phyloP scores from a whole-genome alignment of 352 stramenopile species.

The Phytophthora pini region DNA sequence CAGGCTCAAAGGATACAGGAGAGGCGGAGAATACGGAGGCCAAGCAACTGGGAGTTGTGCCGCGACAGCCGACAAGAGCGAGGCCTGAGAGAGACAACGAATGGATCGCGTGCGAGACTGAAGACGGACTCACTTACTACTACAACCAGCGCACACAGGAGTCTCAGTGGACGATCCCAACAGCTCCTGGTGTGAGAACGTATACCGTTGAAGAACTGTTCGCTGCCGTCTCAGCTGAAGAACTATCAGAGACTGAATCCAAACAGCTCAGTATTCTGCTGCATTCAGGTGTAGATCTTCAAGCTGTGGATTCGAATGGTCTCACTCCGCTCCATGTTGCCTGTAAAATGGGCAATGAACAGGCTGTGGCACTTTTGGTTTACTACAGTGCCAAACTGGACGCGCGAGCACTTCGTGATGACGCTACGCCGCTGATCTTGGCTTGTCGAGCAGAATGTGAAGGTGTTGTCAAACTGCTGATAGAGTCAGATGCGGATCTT shows the following conservation, averaged over 20 bases:
- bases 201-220: conserved; percentile 32
- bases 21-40: conserved; percentile 11
- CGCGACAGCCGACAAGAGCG: conserved; percentile 1
- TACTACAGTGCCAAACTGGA: conserved; percentile 58
- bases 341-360: conserved; percentile 53
- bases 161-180: conserved; percentile 66
- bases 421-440: conserved; percentile 50
- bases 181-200: conserved; percentile 3
- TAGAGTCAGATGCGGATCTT: conserved; percentile 63
- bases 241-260: conserved; percentile 26
- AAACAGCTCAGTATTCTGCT: conserved; percentile 49
- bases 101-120: conserved; percentile 53
- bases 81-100: conserved; percentile 25
- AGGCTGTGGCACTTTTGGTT: conserved; percentile 46
- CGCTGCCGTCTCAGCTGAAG: conserved; percentile 32
- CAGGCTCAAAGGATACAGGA: conserved; percentile 6
- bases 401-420: conserved; percentile 15
- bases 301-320: conserved; percentile 39
- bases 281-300: conserved; percentile 39
- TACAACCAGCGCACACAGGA: conserved; percentile 67
- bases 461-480: conserved; percentile 51
- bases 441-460: conserved; percentile 52
- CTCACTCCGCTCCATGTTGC: conserved; percentile 61
- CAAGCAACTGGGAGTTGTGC: conserved; percentile 7
- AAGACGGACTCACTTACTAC: conserved; percentile 71